Evolutionary conservation across 495 filamentous ascomycete species (phyloP), one percentile per base, ranked within the genome.

Genomic region (Penicillium manginii): DNA sequence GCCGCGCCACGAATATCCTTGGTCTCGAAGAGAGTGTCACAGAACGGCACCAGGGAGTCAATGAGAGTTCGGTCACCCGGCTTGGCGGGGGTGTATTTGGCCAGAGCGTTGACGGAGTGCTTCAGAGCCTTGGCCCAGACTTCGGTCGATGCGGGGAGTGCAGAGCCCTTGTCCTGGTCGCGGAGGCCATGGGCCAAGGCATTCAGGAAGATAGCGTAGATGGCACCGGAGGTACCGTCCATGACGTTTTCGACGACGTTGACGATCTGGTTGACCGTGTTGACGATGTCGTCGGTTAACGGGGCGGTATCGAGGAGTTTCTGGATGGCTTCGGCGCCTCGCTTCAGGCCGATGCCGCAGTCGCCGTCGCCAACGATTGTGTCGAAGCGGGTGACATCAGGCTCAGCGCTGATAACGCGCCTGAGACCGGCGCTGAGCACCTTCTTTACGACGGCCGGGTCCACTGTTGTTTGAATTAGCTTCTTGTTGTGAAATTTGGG

Each of bases 131-230:
- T 75, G 3, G 88, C 86, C 93, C 92, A 98, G 17, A 88, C 79
- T 14, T 81, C 68, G 0, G 78, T 68, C 0, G 77, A 81, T 39
- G 84, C 76, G 4, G 83, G 67, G 9, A 80, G 72, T 12, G 78
- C 59, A 39, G 83, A 72, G 23, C 78, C 74, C 42, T 70, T 60
- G 63, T 81, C 71, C 52, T 89, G 81, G 9, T 77, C 77, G 32
- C 88, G 86, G 14, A 98, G 78, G 1, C 88, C 86, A 58, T 89
- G 85, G 18, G 90, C 88, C 2, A 98, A 86, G 0, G 93, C 86
- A 70, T 97, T 97, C 52, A 98, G 81, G 81, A 97, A 98, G 62
- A 98, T 98, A 37, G 92, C 90, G 71, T 96, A 97, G 26, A 98
- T 79, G 5, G 96, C 94, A 2, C 94, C 94, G 0, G 92, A 96